A percentile compares a stretch with the other conserved stretches of the same genome.
phyloP scores from a whole-genome alignment of 352 stramenopile species.

The Phytophthora nicotianae region DNA sequence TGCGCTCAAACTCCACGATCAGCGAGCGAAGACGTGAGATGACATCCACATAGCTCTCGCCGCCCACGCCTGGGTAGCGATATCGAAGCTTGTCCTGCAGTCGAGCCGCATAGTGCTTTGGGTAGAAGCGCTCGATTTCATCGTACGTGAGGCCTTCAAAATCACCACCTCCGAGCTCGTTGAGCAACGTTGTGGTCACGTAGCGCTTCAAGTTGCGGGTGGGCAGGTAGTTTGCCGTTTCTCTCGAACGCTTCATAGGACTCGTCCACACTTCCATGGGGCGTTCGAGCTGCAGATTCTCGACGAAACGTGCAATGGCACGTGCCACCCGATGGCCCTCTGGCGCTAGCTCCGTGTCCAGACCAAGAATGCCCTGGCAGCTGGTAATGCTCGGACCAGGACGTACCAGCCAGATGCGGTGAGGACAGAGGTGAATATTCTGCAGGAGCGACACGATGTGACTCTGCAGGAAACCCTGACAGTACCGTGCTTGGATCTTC shows the following conservation, averaged over 20 bases:
- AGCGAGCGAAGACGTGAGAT: conserved; percentile 92
- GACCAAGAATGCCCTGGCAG: conserved; percentile 75
- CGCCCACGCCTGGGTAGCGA: conserved; percentile 88
- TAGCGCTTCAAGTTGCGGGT: conserved; percentile 75
- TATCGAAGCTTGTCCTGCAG: conserved; percentile 93
- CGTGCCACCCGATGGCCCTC: conserved; percentile 81
- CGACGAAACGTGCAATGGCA: conserved; percentile 87
- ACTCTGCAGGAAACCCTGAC: conserved; percentile 86
- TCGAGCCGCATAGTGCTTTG: conserved; percentile 83
- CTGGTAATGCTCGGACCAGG: conserved; percentile 84
- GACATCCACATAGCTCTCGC: conserved; percentile 94
- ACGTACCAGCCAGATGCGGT: conserved; percentile 91
- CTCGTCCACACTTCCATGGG: conserved; percentile 83
- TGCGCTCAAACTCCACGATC: conserved; percentile 93
- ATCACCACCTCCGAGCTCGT: conserved; percentile 90
- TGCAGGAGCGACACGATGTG: conserved; percentile 88
- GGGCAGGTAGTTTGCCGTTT: conserved; percentile 73
- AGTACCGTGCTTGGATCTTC: conserved; percentile 90
- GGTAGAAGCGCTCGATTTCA: conserved; percentile 87
- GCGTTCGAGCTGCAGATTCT: conserved; percentile 72
- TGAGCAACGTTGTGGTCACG: conserved; percentile 90
- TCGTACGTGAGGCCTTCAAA: conserved; percentile 90
- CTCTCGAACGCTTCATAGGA: conserved; percentile 80
- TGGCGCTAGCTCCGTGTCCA: conserved; percentile 84
- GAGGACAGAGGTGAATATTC: conserved; percentile 93